These are phyloP conservation scores for Cyberlindnera maritima DNA, from an alignment of 805 yeast species.

Conservation along the genomic window DNA sequence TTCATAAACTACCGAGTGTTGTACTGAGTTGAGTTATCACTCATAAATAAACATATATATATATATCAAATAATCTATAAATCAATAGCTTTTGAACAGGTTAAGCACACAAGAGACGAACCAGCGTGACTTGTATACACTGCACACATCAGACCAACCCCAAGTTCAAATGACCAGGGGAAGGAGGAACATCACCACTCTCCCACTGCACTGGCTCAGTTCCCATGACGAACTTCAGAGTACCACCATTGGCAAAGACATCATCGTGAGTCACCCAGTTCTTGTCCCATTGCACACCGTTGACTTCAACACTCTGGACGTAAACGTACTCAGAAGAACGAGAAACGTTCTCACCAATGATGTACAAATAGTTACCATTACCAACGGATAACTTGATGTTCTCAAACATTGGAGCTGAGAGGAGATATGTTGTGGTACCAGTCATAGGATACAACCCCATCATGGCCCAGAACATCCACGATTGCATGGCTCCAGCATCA, in stretches of 20 bases:
- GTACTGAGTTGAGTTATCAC: too few relatives aligned
- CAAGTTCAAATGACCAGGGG: conserved; percentile 31
- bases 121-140: too few relatives aligned
- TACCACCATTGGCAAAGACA: conserved; percentile 31
- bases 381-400: conserved; percentile 27
- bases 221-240: conserved; percentile 22
- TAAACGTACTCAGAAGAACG: conserved; percentile 27
- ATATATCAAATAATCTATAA: too few relatives aligned
- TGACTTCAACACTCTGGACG: conserved; percentile 30
- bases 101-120: too few relatives aligned
- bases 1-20: too few relatives aligned
- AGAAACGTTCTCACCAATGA: conserved; percentile 24
- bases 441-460: conserved; percentile 36
- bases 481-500: conserved; percentile 39
- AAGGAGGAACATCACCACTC: conserved; percentile 20
- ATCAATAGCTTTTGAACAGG: too few relatives aligned
- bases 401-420: conserved; percentile 32
- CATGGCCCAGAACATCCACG: conserved; percentile 34
- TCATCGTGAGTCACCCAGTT: conserved; percentile 35
- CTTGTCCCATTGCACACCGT: conserved; percentile 28
- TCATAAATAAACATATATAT: too few relatives aligned
- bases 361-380: conserved; percentile 26
- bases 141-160: conserved; percentile 3
- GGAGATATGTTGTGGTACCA: conserved; percentile 34
- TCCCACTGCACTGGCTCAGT: conserved; percentile 18